Percentiles rank a stretch among this genome's conserved stretches.
Evolutionary conservation across 768 basidiomycete species (phyloP).

Genomic region (Myochromella boudieri): DNA sequence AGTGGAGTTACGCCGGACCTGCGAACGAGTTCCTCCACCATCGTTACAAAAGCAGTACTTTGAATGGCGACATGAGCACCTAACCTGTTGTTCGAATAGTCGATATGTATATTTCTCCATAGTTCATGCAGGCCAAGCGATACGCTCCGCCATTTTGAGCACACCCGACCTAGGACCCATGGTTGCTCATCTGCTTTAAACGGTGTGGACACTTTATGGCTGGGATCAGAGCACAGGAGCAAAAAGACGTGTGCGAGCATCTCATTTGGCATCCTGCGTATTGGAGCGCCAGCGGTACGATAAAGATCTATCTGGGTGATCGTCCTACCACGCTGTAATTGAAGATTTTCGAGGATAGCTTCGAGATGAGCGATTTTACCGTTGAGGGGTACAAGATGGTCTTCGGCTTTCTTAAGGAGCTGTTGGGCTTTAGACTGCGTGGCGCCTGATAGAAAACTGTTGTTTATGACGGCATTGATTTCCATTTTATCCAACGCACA

Average conservation of each 20-base stretch:
- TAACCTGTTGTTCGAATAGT: not conserved
- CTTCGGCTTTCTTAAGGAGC: not conserved
- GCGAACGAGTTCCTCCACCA: not conserved
- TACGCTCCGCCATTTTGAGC: constrained; percentile 8
- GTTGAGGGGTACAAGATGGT: not conserved
- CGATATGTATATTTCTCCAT: constrained; percentile 6
- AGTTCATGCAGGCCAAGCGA: constrained; percentile 4
- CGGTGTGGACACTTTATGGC: not conserved
- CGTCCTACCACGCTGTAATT: not conserved
- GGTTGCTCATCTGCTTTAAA: not conserved
- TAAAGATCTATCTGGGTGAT: constrained; percentile 1
- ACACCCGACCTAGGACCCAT: constrained; percentile 2
- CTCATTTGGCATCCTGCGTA: constrained; percentile 9
- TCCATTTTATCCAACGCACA: too few relatives aligned
- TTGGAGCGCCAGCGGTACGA: constrained; percentile 1
- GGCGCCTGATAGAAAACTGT: not conserved
- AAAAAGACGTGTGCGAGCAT: constrained; percentile 6
- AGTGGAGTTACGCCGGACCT: constrained; percentile 3
- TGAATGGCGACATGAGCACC: not conserved
- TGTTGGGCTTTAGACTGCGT: not conserved
- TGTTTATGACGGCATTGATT: too few relatives aligned
- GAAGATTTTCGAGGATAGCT: not conserved
- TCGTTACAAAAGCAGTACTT: not conserved
- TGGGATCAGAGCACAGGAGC: constrained; percentile 3
- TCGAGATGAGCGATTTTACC: not conserved